Evolutionary conservation across 305 asterid genomes (phyloP).

Genomic region (Solanum hybrid): DNA sequence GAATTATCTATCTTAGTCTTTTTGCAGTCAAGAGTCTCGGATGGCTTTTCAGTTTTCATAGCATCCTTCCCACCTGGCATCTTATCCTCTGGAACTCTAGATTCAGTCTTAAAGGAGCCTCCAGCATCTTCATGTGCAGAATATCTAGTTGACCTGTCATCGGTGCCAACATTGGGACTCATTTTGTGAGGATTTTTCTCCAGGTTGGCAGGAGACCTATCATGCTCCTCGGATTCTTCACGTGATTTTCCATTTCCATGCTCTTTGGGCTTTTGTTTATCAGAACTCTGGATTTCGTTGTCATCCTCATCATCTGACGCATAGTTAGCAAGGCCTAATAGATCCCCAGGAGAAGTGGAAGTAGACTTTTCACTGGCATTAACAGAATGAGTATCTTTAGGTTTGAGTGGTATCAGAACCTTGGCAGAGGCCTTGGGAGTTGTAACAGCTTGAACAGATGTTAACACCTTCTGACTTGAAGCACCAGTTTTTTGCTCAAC

Average conservation of each 20-base stretch:
- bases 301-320: constrained; percentile 85
- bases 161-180: constrained; percentile 18
- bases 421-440: constrained; percentile 52
- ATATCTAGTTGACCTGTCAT: constrained; percentile 22
- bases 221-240: constrained; percentile 30
- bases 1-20: constrained; percentile 30
- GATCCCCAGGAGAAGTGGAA: constrained; percentile 56
- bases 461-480: constrained; percentile 30
- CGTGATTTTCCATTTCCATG: constrained; percentile 35
- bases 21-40: constrained; percentile 24
- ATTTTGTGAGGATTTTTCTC: constrained; percentile 23
- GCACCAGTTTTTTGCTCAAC: constrained; percentile 34
- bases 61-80: constrained; percentile 22
- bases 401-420: constrained; percentile 48
- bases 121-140: constrained; percentile 18
- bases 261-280: constrained; percentile 28
- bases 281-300: constrained; percentile 48
- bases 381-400: constrained; percentile 31
- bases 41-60: constrained; percentile 37
- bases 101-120: constrained; percentile 25
- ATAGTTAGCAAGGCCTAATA: constrained; percentile 83
- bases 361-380: constrained; percentile 49
- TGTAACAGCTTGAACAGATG: constrained; percentile 38
- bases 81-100: constrained; percentile 26
- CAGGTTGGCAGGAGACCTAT: constrained; percentile 13